These are phyloP conservation scores for Pisolithus thermaeus DNA, from an alignment of 1,284 basidiomycete genomes.

Conservation along the genomic window DNA sequence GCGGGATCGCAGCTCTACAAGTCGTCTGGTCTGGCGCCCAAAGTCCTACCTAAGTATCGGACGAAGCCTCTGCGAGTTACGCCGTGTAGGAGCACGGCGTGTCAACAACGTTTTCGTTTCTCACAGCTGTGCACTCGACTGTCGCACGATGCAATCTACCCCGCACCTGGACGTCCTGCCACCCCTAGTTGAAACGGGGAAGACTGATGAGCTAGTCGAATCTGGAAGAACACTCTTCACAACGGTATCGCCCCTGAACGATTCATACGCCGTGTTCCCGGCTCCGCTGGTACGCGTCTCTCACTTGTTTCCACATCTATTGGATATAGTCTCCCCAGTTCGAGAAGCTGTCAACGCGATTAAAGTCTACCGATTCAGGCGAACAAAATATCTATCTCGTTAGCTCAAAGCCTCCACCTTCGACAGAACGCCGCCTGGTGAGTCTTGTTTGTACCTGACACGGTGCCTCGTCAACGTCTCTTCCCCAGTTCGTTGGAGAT, in stretches of 20 bases:
- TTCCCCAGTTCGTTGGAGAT: slow-evolving; percentile 55
- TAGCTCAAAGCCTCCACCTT: slow-evolving; percentile 40
- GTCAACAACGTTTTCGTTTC: too few species aligned
- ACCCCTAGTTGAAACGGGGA: slow-evolving; percentile 41
- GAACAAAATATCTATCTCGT: slow-evolving; percentile 52
- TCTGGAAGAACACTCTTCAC: slow-evolving; percentile 44
- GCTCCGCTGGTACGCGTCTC: slow-evolving; percentile 34
- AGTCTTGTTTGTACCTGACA: slow-evolving; percentile 16
- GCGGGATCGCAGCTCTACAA: too few species aligned
- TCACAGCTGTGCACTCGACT: not conserved
- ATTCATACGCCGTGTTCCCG: slow-evolving; percentile 45
- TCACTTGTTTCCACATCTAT: slow-evolving; percentile 1
- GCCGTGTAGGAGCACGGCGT: too few species aligned
- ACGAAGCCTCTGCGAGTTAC: too few species aligned
- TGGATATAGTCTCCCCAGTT: slow-evolving; percentile 12
- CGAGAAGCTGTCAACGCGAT: slow-evolving; percentile 10
- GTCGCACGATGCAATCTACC: slow-evolving; percentile 13
- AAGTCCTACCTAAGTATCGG: too few species aligned
- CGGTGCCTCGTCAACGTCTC: slow-evolving; percentile 7
- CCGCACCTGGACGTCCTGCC: slow-evolving; percentile 35
- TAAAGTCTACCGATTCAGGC: slow-evolving; percentile 23
- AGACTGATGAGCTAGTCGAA: slow-evolving; percentile 37
- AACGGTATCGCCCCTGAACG: slow-evolving; percentile 45
- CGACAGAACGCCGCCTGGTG: slow-evolving; percentile 54
- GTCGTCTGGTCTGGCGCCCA: too few species aligned